A percentile compares a stretch with the other conserved stretches of the same genome.
phyloP scores from a whole-genome alignment of 202 grass and related monocot genomes.

The Alloteropsis angusta region DNA sequence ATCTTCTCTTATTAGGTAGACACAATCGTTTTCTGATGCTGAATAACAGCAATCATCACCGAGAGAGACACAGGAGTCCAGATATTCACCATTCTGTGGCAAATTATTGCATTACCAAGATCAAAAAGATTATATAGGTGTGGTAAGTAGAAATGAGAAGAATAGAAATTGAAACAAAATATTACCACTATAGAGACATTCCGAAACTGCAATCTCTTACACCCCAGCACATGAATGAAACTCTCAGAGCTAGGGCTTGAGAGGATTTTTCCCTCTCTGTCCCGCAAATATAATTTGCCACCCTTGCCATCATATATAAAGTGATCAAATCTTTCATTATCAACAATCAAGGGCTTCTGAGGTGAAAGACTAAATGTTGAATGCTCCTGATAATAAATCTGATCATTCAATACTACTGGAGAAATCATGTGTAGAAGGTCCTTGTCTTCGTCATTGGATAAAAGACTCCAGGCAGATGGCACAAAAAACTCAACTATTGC shows the following conservation, averaged over 20 bases:
- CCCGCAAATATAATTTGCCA: slow-evolving; percentile 78
- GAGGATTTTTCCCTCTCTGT: slow-evolving; percentile 58
- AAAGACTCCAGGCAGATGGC: slow-evolving; percentile 63
- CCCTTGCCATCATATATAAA: slow-evolving; percentile 93
- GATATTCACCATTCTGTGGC: slow-evolving; percentile 77
- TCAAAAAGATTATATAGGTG: slow-evolving; percentile 6
- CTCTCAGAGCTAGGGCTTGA: slow-evolving; percentile 55
- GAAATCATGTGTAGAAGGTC: slow-evolving; percentile 50
- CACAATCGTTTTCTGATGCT: slow-evolving; percentile 64
- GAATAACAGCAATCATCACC: slow-evolving; percentile 81
- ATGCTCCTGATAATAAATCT: slow-evolving; percentile 60
- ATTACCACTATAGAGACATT: slow-evolving; percentile 95
- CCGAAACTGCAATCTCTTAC: slow-evolving; percentile 72
- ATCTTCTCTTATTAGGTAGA: slow-evolving; percentile 57
- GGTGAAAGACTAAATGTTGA: slow-evolving; percentile 65
- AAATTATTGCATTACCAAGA: slow-evolving; percentile 28
- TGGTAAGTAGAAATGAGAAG: slow-evolving; percentile 16
- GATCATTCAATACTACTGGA: slow-evolving; percentile 61
- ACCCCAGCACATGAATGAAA: slow-evolving; percentile 70
- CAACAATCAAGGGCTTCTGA: slow-evolving; percentile 79
- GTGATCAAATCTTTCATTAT: slow-evolving; percentile 80
- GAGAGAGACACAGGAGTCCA: slow-evolving; percentile 84
- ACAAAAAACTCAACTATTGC: slow-evolving; percentile 88
- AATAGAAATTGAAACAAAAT: slow-evolving; percentile 22
- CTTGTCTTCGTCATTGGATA: slow-evolving; percentile 77